Percentiles rank a stretch among this genome's conserved stretches.
Conservation (phyloP, 805 yeast genomes). For the Scheffersomyces coipomensis region DNA sequence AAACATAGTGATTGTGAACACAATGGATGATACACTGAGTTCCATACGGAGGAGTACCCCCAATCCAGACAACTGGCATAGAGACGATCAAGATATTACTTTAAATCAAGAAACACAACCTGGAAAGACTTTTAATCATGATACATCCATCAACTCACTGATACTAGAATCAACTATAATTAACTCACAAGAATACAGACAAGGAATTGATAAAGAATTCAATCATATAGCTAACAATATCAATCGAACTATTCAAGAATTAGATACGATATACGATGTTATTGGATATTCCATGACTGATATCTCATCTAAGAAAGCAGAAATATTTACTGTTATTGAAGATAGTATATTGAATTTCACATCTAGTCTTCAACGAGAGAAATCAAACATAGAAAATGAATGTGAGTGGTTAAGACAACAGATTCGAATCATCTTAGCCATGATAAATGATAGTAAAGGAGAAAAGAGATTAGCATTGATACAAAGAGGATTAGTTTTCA, state of each 20-base stretch:
- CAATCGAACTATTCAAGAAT: constrained; percentile 35
- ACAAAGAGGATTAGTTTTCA: constrained; percentile 32
- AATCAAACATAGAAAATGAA: constrained; percentile 36
- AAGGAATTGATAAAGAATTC: constrained; percentile 14
- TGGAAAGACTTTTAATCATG: not conserved
- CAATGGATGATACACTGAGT: too few species aligned
- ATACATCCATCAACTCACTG: not conserved
- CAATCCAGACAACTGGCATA: not conserved
- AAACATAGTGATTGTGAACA: too few species aligned
- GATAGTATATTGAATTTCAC: constrained; percentile 45
- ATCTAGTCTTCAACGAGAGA: constrained; percentile 30
- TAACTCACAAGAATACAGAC: not conserved
- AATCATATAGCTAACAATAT: constrained; percentile 33
- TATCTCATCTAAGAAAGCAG: constrained; percentile 46
- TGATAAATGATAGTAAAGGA: constrained; percentile 36
- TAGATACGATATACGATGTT: constrained; percentile 47
- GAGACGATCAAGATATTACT: not conserved
- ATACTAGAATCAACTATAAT: not conserved
- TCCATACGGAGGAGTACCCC: too few species aligned
- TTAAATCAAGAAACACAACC: not conserved
- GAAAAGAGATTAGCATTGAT: constrained; percentile 17
- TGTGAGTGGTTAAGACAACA: constrained; percentile 47
- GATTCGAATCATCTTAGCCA: constrained; percentile 35
- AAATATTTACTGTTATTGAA: constrained; percentile 49
- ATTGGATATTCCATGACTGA: constrained; percentile 58